Evolutionary conservation across 768 basidiomycete species (phyloP), one percentile per base, ranked within the genome.

Genomic region (Suillus weaverae): DNA sequence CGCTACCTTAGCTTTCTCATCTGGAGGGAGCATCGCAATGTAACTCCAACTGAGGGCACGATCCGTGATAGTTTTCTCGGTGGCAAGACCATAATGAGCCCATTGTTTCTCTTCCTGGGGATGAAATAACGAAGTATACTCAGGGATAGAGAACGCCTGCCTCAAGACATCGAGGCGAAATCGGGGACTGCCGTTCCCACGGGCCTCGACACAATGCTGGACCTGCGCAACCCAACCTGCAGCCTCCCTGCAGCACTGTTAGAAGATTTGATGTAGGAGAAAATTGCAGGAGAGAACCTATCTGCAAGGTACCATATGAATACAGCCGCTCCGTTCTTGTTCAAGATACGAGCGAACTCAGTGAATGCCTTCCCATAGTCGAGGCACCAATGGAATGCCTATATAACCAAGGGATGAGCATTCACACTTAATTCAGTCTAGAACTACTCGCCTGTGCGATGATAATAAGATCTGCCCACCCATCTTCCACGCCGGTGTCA

Each of bases 311-410:
- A 97, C 96, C 95, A 98, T 60, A 95, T 86, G 64, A 93, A 81
- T 9, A 83, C 88, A 20, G 91, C 82, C 0, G 82, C 76, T 3
- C 93, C 93, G 20, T 77, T 76, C 0, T 92, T 89, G 71, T 90
- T 91, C 56, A 97, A 81, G 68, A 95, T 86, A 38, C 94, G 86
- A 14, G 86, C 83, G 69, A 51, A 51, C 30, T 51, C 50, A 30
- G 26, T 51, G 26, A 97, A 92, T 0, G 95, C 93, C 60, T 79
- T 81, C 55, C 86, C 84, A 71, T 88, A 90, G 73, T 95, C 85
- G 9, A 89, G 90, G 67, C 91, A 92, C 96, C 96, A 98, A 78
- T 98, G 96, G 75, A 89, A 97, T 14, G 95, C 95, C 89, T 96
- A 74, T 64, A 5, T 5, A 4, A 32, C 32, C 10, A 5, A 53